Evolutionary conservation across 495 filamentous ascomycete genomes (phyloP).

Genomic region (Immersiella caudata): DNA sequence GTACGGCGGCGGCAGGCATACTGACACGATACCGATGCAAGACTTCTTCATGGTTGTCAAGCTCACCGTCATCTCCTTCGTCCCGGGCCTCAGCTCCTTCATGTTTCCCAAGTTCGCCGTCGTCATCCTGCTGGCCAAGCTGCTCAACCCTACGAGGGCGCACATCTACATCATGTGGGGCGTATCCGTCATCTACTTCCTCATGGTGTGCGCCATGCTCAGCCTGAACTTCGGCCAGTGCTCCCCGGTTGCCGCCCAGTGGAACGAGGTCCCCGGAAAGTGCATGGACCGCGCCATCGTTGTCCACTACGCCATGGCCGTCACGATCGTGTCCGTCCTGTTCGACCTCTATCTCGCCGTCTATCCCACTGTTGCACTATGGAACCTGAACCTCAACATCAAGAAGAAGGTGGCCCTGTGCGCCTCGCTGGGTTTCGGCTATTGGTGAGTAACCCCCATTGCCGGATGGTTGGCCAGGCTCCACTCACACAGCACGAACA

Average conservation of each 20-base stretch:
- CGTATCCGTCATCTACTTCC: slow-evolving; percentile 22
- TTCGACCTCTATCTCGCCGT: slow-evolving; percentile 35
- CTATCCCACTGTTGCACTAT: slow-evolving; percentile 27
- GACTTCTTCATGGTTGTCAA: slow-evolving; percentile 18
- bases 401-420: slow-evolving; percentile 32
- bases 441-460: slow-evolving; percentile 8
- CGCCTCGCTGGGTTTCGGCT: slow-evolving; percentile 18
- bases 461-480: not conserved
- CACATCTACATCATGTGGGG: slow-evolving; percentile 28
- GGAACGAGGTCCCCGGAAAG: slow-evolving; percentile 16
- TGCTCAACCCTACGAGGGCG: slow-evolving; percentile 24
- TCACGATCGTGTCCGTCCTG: slow-evolving; percentile 24
- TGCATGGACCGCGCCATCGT: slow-evolving; percentile 28
- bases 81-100: slow-evolving; percentile 32
- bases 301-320: slow-evolving; percentile 24
- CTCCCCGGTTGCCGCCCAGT: slow-evolving; percentile 26
- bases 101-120: slow-evolving; percentile 34
- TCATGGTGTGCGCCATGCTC: slow-evolving; percentile 21
- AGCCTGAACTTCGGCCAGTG: slow-evolving; percentile 33
- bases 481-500: not conserved
- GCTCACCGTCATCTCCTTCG: slow-evolving; percentile 30
- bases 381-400: slow-evolving; percentile 20
- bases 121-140: slow-evolving; percentile 29
- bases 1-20: slow-evolving; percentile 28
- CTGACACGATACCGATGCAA: slow-evolving; percentile 10